Conservation (phyloP, 139 green algal species). For the Micromonas commoda region DNA sequence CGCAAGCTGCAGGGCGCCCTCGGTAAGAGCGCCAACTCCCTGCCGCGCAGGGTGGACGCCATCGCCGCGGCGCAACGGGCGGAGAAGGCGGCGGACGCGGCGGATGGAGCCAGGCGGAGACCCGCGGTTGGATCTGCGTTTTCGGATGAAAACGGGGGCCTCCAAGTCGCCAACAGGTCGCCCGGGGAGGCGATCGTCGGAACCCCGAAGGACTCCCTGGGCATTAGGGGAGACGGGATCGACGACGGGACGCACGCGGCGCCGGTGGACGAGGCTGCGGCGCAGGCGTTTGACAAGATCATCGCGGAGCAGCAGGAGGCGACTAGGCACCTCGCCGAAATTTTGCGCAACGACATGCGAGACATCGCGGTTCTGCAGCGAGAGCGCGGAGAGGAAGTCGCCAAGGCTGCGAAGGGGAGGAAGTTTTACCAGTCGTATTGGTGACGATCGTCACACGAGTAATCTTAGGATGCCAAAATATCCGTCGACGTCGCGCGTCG, state of each 20-base stretch:
- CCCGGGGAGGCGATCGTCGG: too few relatives aligned
- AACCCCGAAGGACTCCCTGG: too few relatives aligned
- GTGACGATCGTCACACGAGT: too few relatives aligned
- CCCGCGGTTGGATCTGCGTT: too few relatives aligned
- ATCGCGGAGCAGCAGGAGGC: not conserved
- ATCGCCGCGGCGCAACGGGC: not conserved
- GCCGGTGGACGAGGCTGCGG: not conserved
- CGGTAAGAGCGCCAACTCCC: not conserved
- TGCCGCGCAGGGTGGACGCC: not conserved
- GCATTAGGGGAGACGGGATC: too few relatives aligned
- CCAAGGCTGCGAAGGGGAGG: not conserved
- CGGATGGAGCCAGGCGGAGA: too few relatives aligned
- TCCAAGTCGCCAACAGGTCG: too few relatives aligned
- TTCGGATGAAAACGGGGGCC: too few relatives aligned
- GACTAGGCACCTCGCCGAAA: not conserved
- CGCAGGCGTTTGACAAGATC: not conserved
- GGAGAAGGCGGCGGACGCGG: not conserved
- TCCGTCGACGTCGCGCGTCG: too few relatives aligned
- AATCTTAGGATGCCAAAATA: too few relatives aligned
- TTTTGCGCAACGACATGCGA: not conserved
- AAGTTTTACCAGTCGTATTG: too few relatives aligned
- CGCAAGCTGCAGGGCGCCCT: not conserved
- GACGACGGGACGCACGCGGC: too few relatives aligned
- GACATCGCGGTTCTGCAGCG: not conserved
- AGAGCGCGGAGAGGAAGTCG: not conserved